Base-by-base conservation (phyloP, 805 yeast genomes). In the Ogataea parapolymorpha region DNA sequence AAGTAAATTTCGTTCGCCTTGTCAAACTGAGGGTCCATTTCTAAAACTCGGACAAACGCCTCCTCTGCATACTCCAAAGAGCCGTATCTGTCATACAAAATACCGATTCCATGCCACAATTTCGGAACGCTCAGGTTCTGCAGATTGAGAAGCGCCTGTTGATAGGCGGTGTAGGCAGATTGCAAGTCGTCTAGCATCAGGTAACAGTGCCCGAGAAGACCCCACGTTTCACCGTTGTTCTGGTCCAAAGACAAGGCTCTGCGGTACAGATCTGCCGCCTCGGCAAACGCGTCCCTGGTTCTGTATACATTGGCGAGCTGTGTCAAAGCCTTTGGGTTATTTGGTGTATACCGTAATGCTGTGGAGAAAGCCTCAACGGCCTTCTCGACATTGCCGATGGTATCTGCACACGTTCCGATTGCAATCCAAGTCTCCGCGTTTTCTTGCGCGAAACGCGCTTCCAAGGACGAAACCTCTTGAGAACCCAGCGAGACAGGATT, bases 101-200 rank as follows among this genome's bases (percentile, higher is more conserved):
- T 93, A 26, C 99, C 99, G 50, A 93, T 91, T 0, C 99, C 99
- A 65, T 93, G 97, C 99, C 99, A 93, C 53, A 93, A 75, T 61
- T 89, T 89, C 42, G 98, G 98, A 40, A 90, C 97, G 53, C 88
- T 87, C 34, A 96, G 95, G 58, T 93, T 91, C 49, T 85, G 87
- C 59, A 90, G 68, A 61, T 88, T 93, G 63, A 86, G 85, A 35
- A 93, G 70, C 3, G 98, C 98, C 59, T 95, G 90, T 68, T 93
- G 99, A 67, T 93, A 93, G 3, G 98, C 95, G 32, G 90, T 84
- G 62, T 93, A 93, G 6, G 97, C 97, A 55, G 95, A 79, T 62
- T 87, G 96, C 46, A 93, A 73, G 57, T 93, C 99, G 63, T 93
- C 99, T 61, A 90, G 70, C 96, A 93, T 93, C 53, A 93, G 70